Percentiles rank a stretch among this genome's conserved stretches.
Evolutionary conservation across 345 rosid species (phyloP).

Genomic region (Acer negundo): DNA sequence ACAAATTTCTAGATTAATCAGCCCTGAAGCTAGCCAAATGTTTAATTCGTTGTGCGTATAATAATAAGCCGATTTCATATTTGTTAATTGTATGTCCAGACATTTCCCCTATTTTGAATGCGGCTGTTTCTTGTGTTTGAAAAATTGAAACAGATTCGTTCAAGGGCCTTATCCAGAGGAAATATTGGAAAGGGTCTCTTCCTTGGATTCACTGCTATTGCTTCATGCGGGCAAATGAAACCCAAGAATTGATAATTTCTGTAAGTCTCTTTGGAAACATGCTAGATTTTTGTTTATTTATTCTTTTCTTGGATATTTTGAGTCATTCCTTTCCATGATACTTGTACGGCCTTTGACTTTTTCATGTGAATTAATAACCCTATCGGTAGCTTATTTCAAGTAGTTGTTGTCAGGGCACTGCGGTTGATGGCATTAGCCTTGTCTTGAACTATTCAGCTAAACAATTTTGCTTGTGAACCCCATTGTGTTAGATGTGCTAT

Average conservation of each 20-base stretch:
- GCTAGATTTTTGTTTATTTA: neutral
- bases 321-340: neutral
- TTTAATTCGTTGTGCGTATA: neutral
- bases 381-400: neutral
- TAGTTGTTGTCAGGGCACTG: neutral
- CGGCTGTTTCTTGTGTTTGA: neutral
- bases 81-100: neutral
- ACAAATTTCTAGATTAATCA: neutral
- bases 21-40: neutral
- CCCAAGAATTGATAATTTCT: conserved; percentile 53
- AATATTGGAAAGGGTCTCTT: conserved; percentile 71
- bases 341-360: neutral
- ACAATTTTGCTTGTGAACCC: neutral
- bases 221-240: conserved; percentile 81
- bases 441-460: neutral
- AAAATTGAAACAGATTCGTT: conserved; percentile 61
- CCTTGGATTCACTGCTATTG: conserved; percentile 93
- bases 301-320: neutral
- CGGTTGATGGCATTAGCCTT: neutral
- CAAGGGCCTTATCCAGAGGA: conserved; percentile 51
- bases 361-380: too few species aligned
- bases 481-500: neutral
- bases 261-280: conserved; percentile 40
- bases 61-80: neutral
- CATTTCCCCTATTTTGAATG: neutral